phyloP scores from a whole-genome alignment of 1,284 basidiomycete species.

The Coriolopsis trogii region DNA sequence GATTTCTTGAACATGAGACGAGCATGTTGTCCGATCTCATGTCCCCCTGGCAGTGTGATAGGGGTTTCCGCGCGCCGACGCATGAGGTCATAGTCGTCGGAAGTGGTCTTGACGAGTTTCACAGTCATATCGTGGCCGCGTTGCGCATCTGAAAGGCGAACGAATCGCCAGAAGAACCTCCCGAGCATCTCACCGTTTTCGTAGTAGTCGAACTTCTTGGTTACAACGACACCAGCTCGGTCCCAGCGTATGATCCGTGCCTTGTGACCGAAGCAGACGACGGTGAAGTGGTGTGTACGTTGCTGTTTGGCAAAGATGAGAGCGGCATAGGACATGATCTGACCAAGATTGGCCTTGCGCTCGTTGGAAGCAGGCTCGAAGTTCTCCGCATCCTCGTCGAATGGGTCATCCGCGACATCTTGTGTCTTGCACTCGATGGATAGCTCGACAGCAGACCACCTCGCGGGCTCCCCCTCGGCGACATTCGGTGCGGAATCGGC shows the following conservation, averaged over 20 bases:
- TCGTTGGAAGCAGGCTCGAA: not conserved
- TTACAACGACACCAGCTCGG: conserved; percentile 7
- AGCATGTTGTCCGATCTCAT: not conserved
- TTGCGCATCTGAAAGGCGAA: not conserved
- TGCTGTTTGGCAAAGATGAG: conserved; percentile 3
- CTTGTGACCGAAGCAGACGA: conserved; percentile 1
- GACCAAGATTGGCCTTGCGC: not conserved
- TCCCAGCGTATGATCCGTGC: conserved; percentile 10
- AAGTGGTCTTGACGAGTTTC: not conserved
- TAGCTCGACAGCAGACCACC: conserved; percentile 7
- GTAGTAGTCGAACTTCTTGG: conserved; percentile 11
- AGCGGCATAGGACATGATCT: conserved; percentile 4
- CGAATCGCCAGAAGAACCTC: conserved; percentile 13
- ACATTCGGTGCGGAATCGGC: not conserved
- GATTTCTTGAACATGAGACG: not conserved
- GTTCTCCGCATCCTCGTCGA: not conserved
- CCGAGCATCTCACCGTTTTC: conserved; percentile 2
- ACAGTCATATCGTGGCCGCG: conserved; percentile 11
- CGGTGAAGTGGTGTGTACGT: not conserved
- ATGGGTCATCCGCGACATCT: not conserved
- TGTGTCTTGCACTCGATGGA: conserved; percentile 10
- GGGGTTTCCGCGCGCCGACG: not conserved
- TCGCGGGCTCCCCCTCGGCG: not conserved
- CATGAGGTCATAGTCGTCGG: conserved; percentile 5
- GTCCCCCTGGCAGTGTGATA: not conserved